Evolutionary conservation across 2,329 filamentous ascomycete genomes (phyloP).

Genomic region (Trichocomaceae sp.): DNA sequence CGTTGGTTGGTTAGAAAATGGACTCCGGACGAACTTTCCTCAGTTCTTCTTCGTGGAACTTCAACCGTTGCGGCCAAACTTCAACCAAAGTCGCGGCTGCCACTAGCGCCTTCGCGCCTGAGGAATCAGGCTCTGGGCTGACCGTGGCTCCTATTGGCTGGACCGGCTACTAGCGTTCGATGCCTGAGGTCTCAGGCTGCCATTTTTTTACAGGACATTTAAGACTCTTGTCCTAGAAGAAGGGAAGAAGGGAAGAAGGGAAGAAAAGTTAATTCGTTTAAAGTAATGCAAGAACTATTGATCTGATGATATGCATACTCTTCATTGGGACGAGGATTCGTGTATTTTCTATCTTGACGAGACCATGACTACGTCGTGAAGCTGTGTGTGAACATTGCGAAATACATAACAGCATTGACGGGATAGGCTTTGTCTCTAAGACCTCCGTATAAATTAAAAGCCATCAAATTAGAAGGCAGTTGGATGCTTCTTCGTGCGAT

Average conservation of each 20-base stretch:
- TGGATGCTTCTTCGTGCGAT: conserved; percentile 34
- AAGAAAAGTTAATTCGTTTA: background rate
- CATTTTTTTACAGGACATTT: no score
- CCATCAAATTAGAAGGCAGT: conserved; percentile 32
- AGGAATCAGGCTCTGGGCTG: background rate
- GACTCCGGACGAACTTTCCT: background rate
- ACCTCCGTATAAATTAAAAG: background rate
- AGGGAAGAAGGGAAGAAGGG: no score
- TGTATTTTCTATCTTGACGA: background rate
- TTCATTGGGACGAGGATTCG: background rate
- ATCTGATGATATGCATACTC: background rate
- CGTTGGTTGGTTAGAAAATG: background rate
- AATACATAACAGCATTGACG: background rate
- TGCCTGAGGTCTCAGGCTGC: background rate
- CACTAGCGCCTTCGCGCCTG: conserved; percentile 1
- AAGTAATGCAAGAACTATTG: background rate
- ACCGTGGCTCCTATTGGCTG: conserved; percentile 1
- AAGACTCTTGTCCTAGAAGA: no score
- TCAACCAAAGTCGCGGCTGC: conserved; percentile 12
- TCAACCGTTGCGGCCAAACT: conserved; percentile 4
- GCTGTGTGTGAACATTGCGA: background rate
- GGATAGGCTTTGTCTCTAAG: background rate
- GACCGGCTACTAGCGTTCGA: background rate
- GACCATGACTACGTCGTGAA: background rate
- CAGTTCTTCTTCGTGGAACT: background rate